Base-by-base conservation (phyloP, 805 yeast genomes). In the Zygosaccharomyces bailii region DNA sequence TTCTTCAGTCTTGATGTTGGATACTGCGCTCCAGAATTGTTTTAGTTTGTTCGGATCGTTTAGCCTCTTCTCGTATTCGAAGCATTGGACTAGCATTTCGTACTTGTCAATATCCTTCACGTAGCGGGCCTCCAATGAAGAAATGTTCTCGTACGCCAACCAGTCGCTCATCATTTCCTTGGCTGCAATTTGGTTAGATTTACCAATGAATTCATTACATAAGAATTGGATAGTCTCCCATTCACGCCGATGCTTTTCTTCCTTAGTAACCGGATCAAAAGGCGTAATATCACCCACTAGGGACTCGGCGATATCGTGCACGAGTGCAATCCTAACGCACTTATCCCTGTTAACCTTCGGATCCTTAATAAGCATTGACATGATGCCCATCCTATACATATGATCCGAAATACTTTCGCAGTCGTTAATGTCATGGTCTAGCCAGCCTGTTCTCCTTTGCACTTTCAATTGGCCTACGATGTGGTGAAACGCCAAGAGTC, bases 231-330 rank as follows among this genome's bases (percentile, higher is more conserved):
- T 84, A 2, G 96, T 79, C 19, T 66, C 80, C 31, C 71, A 74
- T 59, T 90, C 98, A 45, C 97, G 74, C 44, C 83, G 74, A 62
- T 86, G 93, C 64, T 90, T 90, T 61, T 90, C 97, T 18, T 67
- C 71, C 61, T 88, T 87, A 34, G 79, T 69, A 19, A 89, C 78
- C 48, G 74, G 57, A 67, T 88, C 86, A 64, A 77, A 66, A 55
- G 98, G 91, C 2, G 96, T 89, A 41, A 90, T 86, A 62, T 90
- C 98, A 19, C 98, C 98, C n/a, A 91, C 97, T 25, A 90, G 70
- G 6, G 89, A 67, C 70, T 90, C 98, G 8, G 97, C 96, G 56
- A 90, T 85, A 63, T 90, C 98, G 69, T 90, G 98, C 34, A 88
- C 80, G 33, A 88, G 70, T 1, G 96, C 88, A 43, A 90, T 89